phyloP scores from a whole-genome alignment of 1,139 yeast genomes.

The Wickerhamomyces sp. region DNA sequence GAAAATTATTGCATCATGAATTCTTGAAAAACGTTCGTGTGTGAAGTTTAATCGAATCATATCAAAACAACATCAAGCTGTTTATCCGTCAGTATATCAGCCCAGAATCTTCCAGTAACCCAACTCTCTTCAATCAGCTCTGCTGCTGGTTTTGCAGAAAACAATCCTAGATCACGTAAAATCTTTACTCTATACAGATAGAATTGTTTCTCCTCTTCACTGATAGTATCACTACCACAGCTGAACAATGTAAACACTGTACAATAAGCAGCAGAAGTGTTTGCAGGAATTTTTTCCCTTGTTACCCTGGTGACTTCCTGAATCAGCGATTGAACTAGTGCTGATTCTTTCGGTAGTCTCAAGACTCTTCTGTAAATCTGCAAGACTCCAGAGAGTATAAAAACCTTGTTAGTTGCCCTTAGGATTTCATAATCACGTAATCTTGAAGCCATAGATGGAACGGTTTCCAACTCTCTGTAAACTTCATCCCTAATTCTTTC shows the following conservation, averaged over 20 bases:
- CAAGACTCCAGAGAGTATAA: conserved; percentile 48
- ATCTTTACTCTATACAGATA: conserved; percentile 35
- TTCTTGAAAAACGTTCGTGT: conserved; percentile 24
- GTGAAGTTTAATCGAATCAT: too few species aligned
- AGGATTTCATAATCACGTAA: conserved; percentile 32
- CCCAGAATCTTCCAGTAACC: conserved; percentile 55
- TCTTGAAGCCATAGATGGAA: conserved; percentile 5
- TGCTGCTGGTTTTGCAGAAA: conserved; percentile 43
- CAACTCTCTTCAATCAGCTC: conserved; percentile 51
- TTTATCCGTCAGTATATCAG: conserved; percentile 39
- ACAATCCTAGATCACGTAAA: conserved; percentile 41
- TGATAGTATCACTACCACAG: conserved; percentile 54
- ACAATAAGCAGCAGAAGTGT: conserved; percentile 51
- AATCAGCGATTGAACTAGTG: conserved; percentile 36
- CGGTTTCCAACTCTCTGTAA: conserved; percentile 9
- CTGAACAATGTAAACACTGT: conserved; percentile 50
- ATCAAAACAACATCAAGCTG: conserved; percentile 45
- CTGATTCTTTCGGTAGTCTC: conserved; percentile 40
- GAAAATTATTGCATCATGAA: conserved; percentile 25
- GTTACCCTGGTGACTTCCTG: conserved; percentile 34
- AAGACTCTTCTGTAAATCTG: conserved; percentile 55
- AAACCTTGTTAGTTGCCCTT: conserved; percentile 51
- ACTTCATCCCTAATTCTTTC: conserved; percentile 31
- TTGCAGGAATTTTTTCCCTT: conserved; percentile 34
- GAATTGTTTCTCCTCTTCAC: conserved; percentile 29